Base-by-base conservation (phyloP, 31 red algal genomes). In the Porphyra umbilicalis region DNA sequence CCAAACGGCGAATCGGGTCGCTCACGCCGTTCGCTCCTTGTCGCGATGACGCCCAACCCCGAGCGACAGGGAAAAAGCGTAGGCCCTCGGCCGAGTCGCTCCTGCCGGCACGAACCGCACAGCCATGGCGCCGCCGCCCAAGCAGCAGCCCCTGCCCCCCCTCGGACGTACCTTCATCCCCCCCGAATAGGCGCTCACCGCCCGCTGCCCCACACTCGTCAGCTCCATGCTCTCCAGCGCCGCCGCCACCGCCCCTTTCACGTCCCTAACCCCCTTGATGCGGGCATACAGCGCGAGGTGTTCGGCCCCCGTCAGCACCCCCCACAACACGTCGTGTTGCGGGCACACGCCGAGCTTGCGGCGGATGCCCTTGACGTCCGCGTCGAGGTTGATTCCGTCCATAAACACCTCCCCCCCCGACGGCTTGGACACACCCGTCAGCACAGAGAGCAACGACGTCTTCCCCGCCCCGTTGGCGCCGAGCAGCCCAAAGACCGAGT, bases 231-330 rank as follows among this genome's bases (percentile, higher is more conserved):
- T 85, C 36, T 88, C 81, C 33, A 97, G 71, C 8, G 91, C 76
- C 15, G 91, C 82, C 33, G 85, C 34, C 2, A 94, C 91, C n/a
- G 81, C 91, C 33, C 78, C 79, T 31, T 88, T 77, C 0, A 91
- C 79, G 42, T 75, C 77, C 15, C 77, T 79, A 7, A 97, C 81
- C 6, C 87, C 85, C 30, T 84, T 90, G 15, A 97, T 75, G 29
- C 91, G 83, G 0, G 87, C 91, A 78, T 93, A 97, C 76, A 97
- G 94, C 79, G 85, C 94, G 6, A 97, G 83, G 84, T 97, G 95
- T 81, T 97, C 95, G 37, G 84, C 75, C 1, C 84, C 86, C 7
- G 79, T 86, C 42, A 97, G 35, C 31, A 83, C 85, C 71, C 79
- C 46, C 91, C 95, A 93, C 15, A 94, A 76, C 77, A 91, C 78